phyloP scores from a whole-genome alignment of 1,284 basidiomycete genomes.

The Meripilus lineatus region DNA sequence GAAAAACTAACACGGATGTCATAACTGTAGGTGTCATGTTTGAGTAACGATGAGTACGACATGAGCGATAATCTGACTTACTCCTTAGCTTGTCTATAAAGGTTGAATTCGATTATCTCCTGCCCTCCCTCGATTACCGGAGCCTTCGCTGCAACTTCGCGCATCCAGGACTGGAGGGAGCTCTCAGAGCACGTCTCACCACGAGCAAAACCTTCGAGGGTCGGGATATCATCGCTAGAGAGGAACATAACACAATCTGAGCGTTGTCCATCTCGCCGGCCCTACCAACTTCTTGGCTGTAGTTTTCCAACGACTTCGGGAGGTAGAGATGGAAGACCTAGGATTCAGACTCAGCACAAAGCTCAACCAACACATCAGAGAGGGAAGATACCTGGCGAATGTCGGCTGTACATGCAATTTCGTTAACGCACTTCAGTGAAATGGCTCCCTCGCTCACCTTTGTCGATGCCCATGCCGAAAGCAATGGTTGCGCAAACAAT shows the following conservation, averaged over 20 bases:
- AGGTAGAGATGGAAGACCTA: slow-evolving; percentile 69
- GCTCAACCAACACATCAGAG: neutral
- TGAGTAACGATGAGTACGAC: too few relatives aligned
- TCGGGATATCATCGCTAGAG: slow-evolving; percentile 35
- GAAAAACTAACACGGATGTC: too few relatives aligned
- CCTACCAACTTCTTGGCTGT: slow-evolving; percentile 75
- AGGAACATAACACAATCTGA: slow-evolving; percentile 56
- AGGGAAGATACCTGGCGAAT: slow-evolving; percentile 27
- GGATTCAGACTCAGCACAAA: too few relatives aligned
- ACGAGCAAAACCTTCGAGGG: slow-evolving; percentile 41
- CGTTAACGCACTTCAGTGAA: neutral
- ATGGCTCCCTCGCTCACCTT: slow-evolving; percentile 32
- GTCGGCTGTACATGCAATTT: slow-evolving; percentile 15
- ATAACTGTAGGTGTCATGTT: too few relatives aligned
- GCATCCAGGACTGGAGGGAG: slow-evolving; percentile 37
- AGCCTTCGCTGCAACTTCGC: slow-evolving; percentile 34
- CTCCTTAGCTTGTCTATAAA: slow-evolving; percentile 38
- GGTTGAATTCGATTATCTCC: slow-evolving; percentile 40
- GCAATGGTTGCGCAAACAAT: slow-evolving; percentile 69
- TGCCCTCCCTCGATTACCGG: slow-evolving; percentile 33
- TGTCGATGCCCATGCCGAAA: slow-evolving; percentile 75
- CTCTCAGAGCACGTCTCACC: slow-evolving; percentile 40
- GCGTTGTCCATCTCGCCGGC: slow-evolving; percentile 68
- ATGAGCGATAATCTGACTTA: too few relatives aligned
- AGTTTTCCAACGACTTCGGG: slow-evolving; percentile 60